These are phyloP conservation scores for Ceratocystis lukuohia DNA, from an alignment of 2,329 filamentous ascomycete genomes.

Conservation along the genomic window DNA sequence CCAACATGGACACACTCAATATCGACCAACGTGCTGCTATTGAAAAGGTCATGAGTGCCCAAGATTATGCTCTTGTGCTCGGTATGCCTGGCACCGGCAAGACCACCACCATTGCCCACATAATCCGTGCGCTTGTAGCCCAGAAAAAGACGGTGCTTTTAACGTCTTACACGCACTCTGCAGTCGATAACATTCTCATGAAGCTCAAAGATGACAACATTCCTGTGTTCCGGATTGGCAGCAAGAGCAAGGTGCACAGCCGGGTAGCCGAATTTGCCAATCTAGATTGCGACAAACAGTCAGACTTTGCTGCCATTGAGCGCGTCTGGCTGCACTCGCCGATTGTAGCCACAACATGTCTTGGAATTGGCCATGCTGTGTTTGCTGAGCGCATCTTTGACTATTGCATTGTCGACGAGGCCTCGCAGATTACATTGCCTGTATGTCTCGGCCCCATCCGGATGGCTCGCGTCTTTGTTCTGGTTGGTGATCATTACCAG, in stretches of 20 bases:
- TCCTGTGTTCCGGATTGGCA: conserved; percentile 72
- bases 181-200: conserved; percentile 92
- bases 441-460: conserved; percentile 90
- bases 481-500: conserved; percentile 95
- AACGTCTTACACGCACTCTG: conserved; percentile 93
- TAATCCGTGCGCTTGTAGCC: conserved; percentile 76
- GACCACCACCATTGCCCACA: conserved; percentile 94
- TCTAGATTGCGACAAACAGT: conserved; percentile 59
- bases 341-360: conserved; percentile 87
- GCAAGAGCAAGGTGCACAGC: conserved; percentile 70
- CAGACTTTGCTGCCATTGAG: conserved; percentile 69
- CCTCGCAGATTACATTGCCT: conserved; percentile 90
- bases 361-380: conserved; percentile 78
- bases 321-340: conserved; percentile 72
- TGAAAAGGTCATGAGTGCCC: conserved; percentile 86
- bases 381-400: conserved; percentile 87
- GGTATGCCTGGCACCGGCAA: conserved; percentile 98
- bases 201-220: conserved; percentile 74
- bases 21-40: conserved; percentile 77
- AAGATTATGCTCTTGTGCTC: conserved; percentile 91
- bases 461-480: conserved; percentile 81
- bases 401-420: conserved; percentile 97
- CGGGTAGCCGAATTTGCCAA: conserved; percentile 78
- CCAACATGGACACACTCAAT: conserved; percentile 55
- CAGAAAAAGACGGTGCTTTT: conserved; percentile 87